Base-by-base conservation (phyloP, 2,329 filamentous ascomycete species). In the Penicillium corylophilum region DNA sequence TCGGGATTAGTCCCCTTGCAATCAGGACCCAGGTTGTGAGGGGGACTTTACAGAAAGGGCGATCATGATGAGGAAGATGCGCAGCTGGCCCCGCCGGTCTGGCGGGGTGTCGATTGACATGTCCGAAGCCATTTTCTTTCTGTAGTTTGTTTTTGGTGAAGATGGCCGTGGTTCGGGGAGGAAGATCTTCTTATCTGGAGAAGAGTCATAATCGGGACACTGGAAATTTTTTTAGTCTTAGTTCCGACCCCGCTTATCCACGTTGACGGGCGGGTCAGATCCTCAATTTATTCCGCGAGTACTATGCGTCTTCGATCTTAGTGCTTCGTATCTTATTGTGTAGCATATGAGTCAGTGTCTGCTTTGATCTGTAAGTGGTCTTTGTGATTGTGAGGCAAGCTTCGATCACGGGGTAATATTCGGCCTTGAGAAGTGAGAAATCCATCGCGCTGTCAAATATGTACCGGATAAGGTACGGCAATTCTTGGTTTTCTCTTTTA, bases 41-140 rank as follows among this genome's bases (percentile, higher is more conserved):
- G n/a, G 31, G 13, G 26, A 15, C 53, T 59, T 55, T 60, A 66
- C 63, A 44, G 63, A 59, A 29, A 67, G 61, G 13, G 62, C 64
- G 46, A 58, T 36, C 64, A 67, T 67, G 22, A 66, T 63, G 16
- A 61, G 57, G 6, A 60, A 41, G 16, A 64, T 56, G 38, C 59
- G 59, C 18, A 67, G n/a, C 26, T 50, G 61, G 41, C 60, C 60
- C 33, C 62, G 61, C 16, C 50, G 38, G 7, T 44, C 23, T 16
- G 52, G 33, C 28, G 42, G 41, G 3, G 48, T 29, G 16, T 62
- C 60, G 5, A 62, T 38, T 44, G 57, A 54, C 54, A 62, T 61
- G 20, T 50, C 49, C 10, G 36, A 50, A 24, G 46, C 40, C 53
- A 59, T 59, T 15, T 31, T 38, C 36, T 4, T 39, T 18, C 12